These are phyloP conservation scores for Verbascum thapsus DNA, from an alignment of 257 asterid species.

Conservation along the genomic window DNA sequence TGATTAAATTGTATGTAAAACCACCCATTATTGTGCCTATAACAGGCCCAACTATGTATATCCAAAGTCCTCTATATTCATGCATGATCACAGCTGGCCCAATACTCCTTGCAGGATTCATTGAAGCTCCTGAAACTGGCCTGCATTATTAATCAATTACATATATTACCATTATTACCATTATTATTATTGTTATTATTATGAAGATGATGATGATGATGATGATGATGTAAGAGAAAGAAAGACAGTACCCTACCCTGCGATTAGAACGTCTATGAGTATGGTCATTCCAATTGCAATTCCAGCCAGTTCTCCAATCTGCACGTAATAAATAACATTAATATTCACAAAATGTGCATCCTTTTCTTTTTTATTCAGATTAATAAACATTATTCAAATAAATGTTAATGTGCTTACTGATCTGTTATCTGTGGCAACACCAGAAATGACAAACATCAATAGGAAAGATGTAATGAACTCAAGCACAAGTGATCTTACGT, in stretches of 20 bases:
- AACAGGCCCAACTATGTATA: constrained; percentile 55
- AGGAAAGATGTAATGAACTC: constrained; percentile 58
- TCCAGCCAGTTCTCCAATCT: constrained; percentile 80
- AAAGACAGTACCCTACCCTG: too few relatives aligned
- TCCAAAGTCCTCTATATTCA: constrained; percentile 49
- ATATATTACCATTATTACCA: too few relatives aligned
- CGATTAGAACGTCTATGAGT: constrained; percentile 51
- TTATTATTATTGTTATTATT: too few relatives aligned
- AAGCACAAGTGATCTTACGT: constrained; percentile 48
- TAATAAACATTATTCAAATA: too few relatives aligned
- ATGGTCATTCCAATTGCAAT: constrained; percentile 83
- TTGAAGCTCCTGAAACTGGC: constrained; percentile 66
- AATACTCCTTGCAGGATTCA: constrained; percentile 70
- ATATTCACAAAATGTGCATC: too few relatives aligned
- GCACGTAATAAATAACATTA: not conserved
- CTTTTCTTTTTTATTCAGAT: too few relatives aligned
- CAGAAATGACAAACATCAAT: constrained; percentile 73
- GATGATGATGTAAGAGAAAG: too few relatives aligned
- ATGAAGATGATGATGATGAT: too few relatives aligned
- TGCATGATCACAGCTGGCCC: constrained; percentile 61
- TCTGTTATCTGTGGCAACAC: constrained; percentile 75
- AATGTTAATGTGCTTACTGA: constrained; percentile 44
- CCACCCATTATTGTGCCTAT: constrained; percentile 54
- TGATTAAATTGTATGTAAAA: constrained; percentile 57
- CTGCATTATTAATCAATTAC: too few relatives aligned